These are phyloP conservation scores for Bretziella fagacearum DNA, from an alignment of 2,329 filamentous ascomycete species.

Conservation along the genomic window DNA sequence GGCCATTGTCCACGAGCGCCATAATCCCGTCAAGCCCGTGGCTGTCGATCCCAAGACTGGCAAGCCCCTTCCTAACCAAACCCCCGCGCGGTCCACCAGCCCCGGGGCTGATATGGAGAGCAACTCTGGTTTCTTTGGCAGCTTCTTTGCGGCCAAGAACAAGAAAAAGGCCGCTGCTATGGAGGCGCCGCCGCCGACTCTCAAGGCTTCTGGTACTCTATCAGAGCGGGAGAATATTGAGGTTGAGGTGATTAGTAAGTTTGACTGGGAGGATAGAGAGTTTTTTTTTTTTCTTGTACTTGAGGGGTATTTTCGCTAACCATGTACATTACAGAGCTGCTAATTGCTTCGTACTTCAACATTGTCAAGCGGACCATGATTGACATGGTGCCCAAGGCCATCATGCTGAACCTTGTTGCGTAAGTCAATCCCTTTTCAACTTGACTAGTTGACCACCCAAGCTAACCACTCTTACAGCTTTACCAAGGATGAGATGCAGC, in stretches of 20 bases:
- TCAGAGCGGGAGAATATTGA: slow-evolving; percentile 91
- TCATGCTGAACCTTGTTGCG: slow-evolving; percentile 94
- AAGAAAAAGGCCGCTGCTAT: slow-evolving; percentile 99
- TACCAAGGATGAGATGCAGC: slow-evolving; percentile 97
- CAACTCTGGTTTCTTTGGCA: slow-evolving; percentile 84
- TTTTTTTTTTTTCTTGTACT: too few relatives aligned
- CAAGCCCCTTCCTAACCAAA: slow-evolving; percentile 60
- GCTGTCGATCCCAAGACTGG: slow-evolving; percentile 98
- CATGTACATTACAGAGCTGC: slow-evolving; percentile 44
- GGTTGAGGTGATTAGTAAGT: slow-evolving; percentile 93
- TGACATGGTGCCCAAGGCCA: slow-evolving; percentile 98
- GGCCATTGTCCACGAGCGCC: slow-evolving; percentile 91
- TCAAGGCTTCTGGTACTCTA: slow-evolving; percentile 86
- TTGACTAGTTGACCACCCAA: too few relatives aligned
- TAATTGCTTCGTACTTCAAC: slow-evolving; percentile 95
- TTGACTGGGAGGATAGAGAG: too few relatives aligned
- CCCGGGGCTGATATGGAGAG: slow-evolving; percentile 43
- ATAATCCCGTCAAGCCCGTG: slow-evolving; percentile 64
- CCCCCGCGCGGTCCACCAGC: slow-evolving; percentile 57
- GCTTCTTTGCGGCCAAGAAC: slow-evolving; percentile 97
- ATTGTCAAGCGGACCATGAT: slow-evolving; percentile 98
- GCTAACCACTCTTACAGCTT: slow-evolving; percentile 42
- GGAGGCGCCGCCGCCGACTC: slow-evolving; percentile 80
- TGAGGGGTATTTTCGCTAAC: too few relatives aligned
- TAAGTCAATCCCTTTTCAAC: slow-evolving; percentile 38